Evolutionary conservation across 495 filamentous ascomycete genomes (phyloP), one percentile per base, ranked within the genome.

Genomic region (Penicillium manginii): DNA sequence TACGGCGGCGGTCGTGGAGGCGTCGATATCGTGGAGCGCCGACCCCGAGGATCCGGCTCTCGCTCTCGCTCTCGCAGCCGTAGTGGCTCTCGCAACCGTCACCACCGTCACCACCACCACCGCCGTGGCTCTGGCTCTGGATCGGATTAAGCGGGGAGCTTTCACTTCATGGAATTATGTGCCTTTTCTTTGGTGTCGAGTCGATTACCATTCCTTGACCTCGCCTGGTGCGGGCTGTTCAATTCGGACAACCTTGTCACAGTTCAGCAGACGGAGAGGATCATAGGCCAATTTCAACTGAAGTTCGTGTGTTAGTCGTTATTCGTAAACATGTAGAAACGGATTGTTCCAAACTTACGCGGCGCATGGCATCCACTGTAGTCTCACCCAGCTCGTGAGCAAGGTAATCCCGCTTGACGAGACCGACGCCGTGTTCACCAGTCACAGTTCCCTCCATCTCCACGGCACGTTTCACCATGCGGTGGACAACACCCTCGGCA

Each of bases 251-350:
- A 88, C 78, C 65, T 89, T 89, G 70, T 89, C 86, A 58, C 83
- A 86, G 65, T 89, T 89, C 32, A 88, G 79, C 54, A 88, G 58
- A 65, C 86, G 84, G 22, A 84, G 75, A 8, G 86, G 86, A 65
- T 89, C 86, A 59, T 85, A 83, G 6, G 86, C 85, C 61, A 83
- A 71, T 77, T 89, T 89, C 45, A 88, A 67, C 84, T 87, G 42
- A 12, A 56, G 50, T 39, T 32, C 50, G n/a, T 49, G 19, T 12
- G 9, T 56, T 39, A 56, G 42, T 23, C 19, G 32, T 39, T 10
- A 9, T 43, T 26, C 10, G 37, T 40, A 15, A 55, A 46, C 7
- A 58, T 11, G 33, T 19, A 57, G 18, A 32, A 43, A 23, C 9
- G 9, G 26, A 8, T 26, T 42, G 1, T 56, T 42, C 11, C 33